A percentile compares a stretch with the other conserved stretches of the same genome.
phyloP scores from a whole-genome alignment of 23 red algal species.

The Chondrus crispus region DNA sequence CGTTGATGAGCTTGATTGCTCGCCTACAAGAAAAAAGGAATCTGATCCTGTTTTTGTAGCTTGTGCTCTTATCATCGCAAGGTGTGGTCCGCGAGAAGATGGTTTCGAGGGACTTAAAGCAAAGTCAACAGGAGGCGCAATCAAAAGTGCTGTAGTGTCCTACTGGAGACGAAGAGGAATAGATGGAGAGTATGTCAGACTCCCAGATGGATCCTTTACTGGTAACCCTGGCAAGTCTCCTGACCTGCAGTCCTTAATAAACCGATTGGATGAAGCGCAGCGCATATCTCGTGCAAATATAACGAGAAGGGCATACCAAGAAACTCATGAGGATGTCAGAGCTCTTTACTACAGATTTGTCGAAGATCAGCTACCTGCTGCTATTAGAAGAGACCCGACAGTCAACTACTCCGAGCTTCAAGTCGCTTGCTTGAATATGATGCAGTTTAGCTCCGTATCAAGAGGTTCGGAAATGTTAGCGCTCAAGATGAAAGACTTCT shows the following conservation, averaged over 20 bases:
- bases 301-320: neutral
- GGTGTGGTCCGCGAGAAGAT: neutral
- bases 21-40: neutral
- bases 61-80: neutral
- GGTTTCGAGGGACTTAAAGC: neutral
- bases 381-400: neutral
- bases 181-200: neutral
- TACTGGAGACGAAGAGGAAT: neutral
- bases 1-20: neutral
- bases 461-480: neutral
- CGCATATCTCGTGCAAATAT: neutral
- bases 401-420: neutral
- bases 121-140: neutral
- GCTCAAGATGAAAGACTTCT: neutral
- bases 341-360: neutral
- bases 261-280: neutral
- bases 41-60: neutral
- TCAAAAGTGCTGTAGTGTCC: neutral
- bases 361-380: neutral
- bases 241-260: neutral
- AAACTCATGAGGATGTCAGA: neutral
- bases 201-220: neutral
- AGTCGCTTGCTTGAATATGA: neutral
- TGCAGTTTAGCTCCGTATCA: neutral
- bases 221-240: neutral